These are phyloP conservation scores for Fusarium veterinarium DNA, from an alignment of 2,329 filamentous ascomycete species.

Conservation along the genomic window DNA sequence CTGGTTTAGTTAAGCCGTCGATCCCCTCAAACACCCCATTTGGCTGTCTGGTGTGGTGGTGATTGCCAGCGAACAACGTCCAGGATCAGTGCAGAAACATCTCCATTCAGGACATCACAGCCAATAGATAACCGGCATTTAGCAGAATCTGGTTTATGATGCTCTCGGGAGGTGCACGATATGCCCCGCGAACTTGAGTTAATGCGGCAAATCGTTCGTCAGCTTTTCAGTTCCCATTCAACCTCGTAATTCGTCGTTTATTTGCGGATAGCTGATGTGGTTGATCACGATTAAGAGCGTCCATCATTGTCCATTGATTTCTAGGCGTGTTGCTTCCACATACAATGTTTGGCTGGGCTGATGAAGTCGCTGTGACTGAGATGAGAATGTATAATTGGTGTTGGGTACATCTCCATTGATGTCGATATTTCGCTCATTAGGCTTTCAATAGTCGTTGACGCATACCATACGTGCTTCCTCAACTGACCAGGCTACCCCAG, in stretches of 20 bases:
- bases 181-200: conserved; percentile 36
- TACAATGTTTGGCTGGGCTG: background rate
- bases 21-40: conserved; percentile 36
- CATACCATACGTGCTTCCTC: conserved; percentile 21
- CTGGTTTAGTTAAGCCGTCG: conserved; percentile 34
- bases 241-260: conserved; percentile 13
- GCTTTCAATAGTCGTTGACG: conserved; percentile 1
- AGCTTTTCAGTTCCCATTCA: conserved; percentile 20
- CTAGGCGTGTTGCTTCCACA: background rate
- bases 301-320: background rate
- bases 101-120: conserved; percentile 12
- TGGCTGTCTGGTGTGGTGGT: conserved; percentile 42
- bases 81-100: conserved; percentile 34
- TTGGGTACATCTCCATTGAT: background rate
- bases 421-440: background rate
- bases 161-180: conserved; percentile 40
- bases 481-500: conserved; percentile 9
- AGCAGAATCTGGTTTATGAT: conserved; percentile 35
- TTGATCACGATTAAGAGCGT: conserved; percentile 21
- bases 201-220: conserved; percentile 39
- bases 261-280: conserved; percentile 8
- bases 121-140: conserved; percentile 34
- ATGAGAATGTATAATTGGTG: background rate
- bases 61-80: conserved; percentile 49
- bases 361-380: background rate